Percentiles rank a stretch among this genome's conserved stretches.
These are phyloP conservation scores for Desmodesmus armatus DNA, from an alignment of 139 green algal genomes.

Conservation along the genomic window DNA sequence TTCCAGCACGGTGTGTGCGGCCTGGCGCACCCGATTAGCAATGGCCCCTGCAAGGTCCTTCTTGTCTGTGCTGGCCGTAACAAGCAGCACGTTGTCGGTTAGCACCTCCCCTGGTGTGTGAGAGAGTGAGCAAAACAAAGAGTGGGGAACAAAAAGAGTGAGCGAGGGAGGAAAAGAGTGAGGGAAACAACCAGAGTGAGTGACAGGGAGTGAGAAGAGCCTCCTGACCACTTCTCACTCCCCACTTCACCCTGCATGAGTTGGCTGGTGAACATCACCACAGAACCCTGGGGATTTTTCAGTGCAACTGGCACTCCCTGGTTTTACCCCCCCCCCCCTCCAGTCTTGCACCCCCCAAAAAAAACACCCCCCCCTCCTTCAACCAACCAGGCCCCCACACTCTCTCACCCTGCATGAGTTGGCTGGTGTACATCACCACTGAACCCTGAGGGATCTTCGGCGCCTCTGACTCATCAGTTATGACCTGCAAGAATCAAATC, in stretches of 20 bases:
- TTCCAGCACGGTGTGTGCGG: constrained; percentile 35
- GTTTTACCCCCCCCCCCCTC: not conserved
- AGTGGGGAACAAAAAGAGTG: not conserved
- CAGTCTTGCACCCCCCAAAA: not conserved
- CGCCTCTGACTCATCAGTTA: not conserved
- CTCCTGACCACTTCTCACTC: not conserved
- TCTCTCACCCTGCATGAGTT: constrained; percentile 17
- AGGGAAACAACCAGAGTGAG: not conserved
- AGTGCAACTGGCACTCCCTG: not conserved
- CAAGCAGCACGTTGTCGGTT: constrained; percentile 30
- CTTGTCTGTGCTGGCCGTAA: not conserved
- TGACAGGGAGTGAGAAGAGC: not conserved
- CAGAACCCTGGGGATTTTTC: not conserved
- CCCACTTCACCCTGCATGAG: not conserved
- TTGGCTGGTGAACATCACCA: not conserved
- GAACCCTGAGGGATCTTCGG: constrained; percentile 9
- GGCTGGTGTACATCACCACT: constrained; percentile 37
- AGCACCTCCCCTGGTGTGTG: constrained; percentile 28
- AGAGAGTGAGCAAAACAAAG: not conserved
- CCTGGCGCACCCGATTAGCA: not conserved
- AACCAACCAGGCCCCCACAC: not conserved
- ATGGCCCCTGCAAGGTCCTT: constrained; percentile 18
- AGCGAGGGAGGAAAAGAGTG: not conserved
- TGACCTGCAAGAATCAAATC: no score
- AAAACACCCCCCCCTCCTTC: not conserved